phyloP scores from a whole-genome alignment of 148 eudicot genomes.

The Rhododendron ferrugineum region DNA sequence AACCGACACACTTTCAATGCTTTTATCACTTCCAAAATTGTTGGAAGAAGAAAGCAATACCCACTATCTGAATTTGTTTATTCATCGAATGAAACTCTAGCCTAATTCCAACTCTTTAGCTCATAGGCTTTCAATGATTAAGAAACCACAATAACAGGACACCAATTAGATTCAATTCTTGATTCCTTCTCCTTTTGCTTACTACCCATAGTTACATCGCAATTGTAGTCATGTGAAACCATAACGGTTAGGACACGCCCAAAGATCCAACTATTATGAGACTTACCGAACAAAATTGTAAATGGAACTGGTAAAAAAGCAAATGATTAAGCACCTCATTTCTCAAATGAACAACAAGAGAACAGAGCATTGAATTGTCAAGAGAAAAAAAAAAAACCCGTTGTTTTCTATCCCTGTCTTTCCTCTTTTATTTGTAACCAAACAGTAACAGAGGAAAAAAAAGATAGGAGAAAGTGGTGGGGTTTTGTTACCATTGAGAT shows the following conservation, averaged over 20 bases:
- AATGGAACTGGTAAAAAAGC: neutral
- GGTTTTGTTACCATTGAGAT: constrained; percentile 59
- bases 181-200: neutral
- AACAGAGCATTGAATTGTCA: neutral
- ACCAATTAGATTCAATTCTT: neutral
- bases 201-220: neutral
- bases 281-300: neutral
- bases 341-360: neutral
- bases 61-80: neutral
- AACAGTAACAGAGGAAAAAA: neutral
- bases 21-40: neutral
- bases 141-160: neutral
- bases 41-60: neutral
- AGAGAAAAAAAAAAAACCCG: neutral
- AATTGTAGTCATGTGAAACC: neutral
- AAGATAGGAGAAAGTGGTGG: neutral
- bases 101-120: neutral
- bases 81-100: neutral
- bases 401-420: neutral
- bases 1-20: neutral
- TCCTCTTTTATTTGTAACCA: neutral
- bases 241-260: neutral
- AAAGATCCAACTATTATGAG: neutral
- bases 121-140: neutral
- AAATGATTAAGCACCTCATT: neutral